Evolutionary conservation across 768 basidiomycete species (phyloP), one percentile per base, ranked within the genome.

Genomic region (Fomitopsis serialis): DNA sequence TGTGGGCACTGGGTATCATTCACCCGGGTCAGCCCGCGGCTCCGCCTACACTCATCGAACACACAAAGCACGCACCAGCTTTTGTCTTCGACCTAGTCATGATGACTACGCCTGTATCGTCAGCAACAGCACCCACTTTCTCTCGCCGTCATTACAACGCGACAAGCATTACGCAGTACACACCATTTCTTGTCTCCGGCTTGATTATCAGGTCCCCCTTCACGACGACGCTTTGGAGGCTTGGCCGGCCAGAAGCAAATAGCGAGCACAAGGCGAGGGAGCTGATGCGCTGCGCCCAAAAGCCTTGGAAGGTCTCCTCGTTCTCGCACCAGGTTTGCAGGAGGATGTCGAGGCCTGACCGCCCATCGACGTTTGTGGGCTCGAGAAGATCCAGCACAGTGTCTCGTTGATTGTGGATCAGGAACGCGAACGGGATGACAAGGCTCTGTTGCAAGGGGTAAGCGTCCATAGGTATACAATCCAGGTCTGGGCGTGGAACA

Each of bases 321-420:
- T 94, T 95, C 66, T 99, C 96, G 63, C 89, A 91, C 96, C 95
- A 98, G 0, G 89, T 85, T 52, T 86, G 81, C 24, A 98, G 78
- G n/a, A 99, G 75, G 45, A 98, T 79, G 55, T 94, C 85, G n/a
- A 98, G 77, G 0, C 81, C 91, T 0, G 78, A 77, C 25, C 82
- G 78, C 21, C 78, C 82, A 43, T 80, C 72, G 10, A 85, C 73
- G 12, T 69, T 72, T 57, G 81, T 84, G 11, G 79, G 72, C 60
- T 95, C 91, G 21, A 98, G 75, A 25, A 97, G 76, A 12, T 77
- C 72, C 17, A 98, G 73, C 1, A 94, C 86, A 0, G 83, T 82
- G 57, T 92, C 87, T 22, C 84, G 81, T 63, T 97, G 90, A 54
- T 88, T 87, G 65, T 92, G 81, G 61, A 98, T 85, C 21, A 99